Base-by-base conservation (phyloP, 768 basidiomycete species). In the Leccinum fibrillosum region DNA sequence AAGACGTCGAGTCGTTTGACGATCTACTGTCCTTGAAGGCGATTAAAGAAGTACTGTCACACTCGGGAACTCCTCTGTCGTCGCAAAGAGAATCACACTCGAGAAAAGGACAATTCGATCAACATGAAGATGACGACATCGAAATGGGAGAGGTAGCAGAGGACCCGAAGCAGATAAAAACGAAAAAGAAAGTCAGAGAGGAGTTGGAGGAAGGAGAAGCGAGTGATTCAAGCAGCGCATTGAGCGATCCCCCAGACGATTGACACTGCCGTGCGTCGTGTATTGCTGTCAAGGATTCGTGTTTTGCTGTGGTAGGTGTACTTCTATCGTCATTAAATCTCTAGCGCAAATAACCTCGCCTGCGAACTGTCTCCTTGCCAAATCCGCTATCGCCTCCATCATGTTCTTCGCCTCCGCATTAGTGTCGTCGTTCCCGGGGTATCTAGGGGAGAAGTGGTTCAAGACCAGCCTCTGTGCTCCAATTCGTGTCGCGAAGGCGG, bases 141-240 rank as follows among this genome's bases (percentile, higher is more conserved):
- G 91, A 93, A 72, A 93, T 93, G 91, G 91, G 91, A n/a, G 91
- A 93, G 68, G 82, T 93, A 3, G 86, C 89, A 59, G 91, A 93
- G 66, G 82, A 83, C 54, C 82, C 83, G 3, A 83, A 78, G 59
- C 80, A 74, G 54, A 62, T 63, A 35, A 72, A 68, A 52, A 55
- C 45, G 57, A 86, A 83, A 71, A 84, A 77, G 71, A 86, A 82
- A 61, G 55, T 68, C 42, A 76, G 82, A 54, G 90, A 92, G 64
- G 91, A 93, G 52, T 72, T 91, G 60, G 91, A 93, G 68, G 91
- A 93, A 74, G 91, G 91, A 25, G 91, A 93, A 72, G 90, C 91
- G 35, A 91, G 88, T 57, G 90, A 92, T 66, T 79, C 80, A 42
- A 90, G 89, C 65, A 92, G 89, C 66, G 85, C 83, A 62, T 76